These are phyloP conservation scores for Exsudoporus floridanus DNA, from an alignment of 1,284 basidiomycete species.

Conservation along the genomic window DNA sequence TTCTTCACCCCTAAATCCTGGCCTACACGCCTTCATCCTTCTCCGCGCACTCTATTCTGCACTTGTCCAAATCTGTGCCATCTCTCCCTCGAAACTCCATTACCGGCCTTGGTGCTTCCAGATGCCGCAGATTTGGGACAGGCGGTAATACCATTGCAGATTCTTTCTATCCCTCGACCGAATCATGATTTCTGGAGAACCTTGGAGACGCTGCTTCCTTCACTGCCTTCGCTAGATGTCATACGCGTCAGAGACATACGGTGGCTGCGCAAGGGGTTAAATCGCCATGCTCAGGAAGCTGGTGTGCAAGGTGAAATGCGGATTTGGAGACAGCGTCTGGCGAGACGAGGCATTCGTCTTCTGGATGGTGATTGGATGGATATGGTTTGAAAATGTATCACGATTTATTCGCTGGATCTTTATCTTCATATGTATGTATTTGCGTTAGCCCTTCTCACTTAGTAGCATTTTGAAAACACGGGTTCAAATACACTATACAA, in stretches of 20 bases:
- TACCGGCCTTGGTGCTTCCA: conserved; percentile 47
- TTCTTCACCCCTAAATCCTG: conserved; percentile 70
- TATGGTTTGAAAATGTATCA: conserved; percentile 28
- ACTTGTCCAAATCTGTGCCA: conserved; percentile 59
- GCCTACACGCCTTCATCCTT: conserved; percentile 63
- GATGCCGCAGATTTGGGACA: conserved; percentile 33
- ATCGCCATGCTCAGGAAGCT: conserved; percentile 58
- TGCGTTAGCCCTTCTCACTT: conserved; percentile 4
- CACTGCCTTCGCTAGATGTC: conserved; percentile 53
- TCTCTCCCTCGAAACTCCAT: conserved; percentile 66
- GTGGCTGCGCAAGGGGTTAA: conserved; percentile 69
- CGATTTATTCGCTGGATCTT: conserved; percentile 11
- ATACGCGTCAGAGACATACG: conserved; percentile 66
- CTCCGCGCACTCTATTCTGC: conserved; percentile 52
- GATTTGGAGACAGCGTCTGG: conserved; percentile 63
- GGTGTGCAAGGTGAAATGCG: conserved; percentile 78
- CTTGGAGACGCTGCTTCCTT: conserved; percentile 55
- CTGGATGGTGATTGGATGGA: conserved; percentile 70
- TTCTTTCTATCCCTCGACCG: conserved; percentile 72
- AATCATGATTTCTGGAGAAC: conserved; percentile 52
- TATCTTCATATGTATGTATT: conserved; percentile 5
- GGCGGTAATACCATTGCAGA: conserved; percentile 49
- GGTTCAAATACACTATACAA: background rate
- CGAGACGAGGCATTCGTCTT: conserved; percentile 54
- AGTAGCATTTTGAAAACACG: background rate